Conservation (phyloP, 2,329 filamentous ascomycete genomes). For the Colletotrichum sp. region DNA sequence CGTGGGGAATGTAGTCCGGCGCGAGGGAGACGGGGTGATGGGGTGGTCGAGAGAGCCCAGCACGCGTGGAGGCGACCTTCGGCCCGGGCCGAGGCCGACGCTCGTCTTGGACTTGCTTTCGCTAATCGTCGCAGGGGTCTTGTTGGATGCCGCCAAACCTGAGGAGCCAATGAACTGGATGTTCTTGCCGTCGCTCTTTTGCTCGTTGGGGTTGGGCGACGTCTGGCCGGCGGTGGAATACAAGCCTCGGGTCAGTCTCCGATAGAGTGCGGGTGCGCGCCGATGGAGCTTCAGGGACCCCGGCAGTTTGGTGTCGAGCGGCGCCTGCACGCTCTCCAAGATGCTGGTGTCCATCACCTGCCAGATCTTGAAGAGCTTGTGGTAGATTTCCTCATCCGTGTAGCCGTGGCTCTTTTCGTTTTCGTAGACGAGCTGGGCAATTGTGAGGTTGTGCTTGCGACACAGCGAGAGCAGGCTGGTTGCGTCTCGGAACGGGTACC, state of each 20-base stretch:
- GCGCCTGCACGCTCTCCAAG: constrained; percentile 52
- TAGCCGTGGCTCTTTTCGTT: constrained; percentile 58
- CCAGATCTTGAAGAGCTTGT: constrained; percentile 55
- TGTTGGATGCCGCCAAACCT: background rate
- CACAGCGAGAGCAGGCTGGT: constrained; percentile 50
- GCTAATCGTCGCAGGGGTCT: background rate
- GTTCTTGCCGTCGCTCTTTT: background rate
- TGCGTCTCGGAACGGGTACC: constrained; percentile 53
- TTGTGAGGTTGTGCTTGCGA: constrained; percentile 55
- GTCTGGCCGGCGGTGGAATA: constrained; percentile 41
- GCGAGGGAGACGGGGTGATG: constrained; percentile 48
- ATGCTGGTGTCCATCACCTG: constrained; percentile 58
- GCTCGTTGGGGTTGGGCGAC: constrained; percentile 5
- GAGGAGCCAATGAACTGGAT: background rate
- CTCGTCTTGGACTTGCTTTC: background rate
- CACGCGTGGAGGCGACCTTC: constrained; percentile 42
- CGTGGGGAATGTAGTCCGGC: constrained; percentile 52
- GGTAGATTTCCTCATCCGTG: constrained; percentile 51
- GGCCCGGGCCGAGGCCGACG: constrained; percentile 18
- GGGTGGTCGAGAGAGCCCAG: constrained; percentile 52
- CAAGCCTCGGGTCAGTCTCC: constrained; percentile 48
- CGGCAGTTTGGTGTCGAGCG: constrained; percentile 44
- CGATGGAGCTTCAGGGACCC: constrained; percentile 53
- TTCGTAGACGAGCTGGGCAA: constrained; percentile 56
- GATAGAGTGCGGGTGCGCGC: constrained; percentile 50